Evolutionary conservation across 169 alveolate species (phyloP), one percentile per base, ranked within the genome.

Genomic region (Plasmodium coatneyi): DNA sequence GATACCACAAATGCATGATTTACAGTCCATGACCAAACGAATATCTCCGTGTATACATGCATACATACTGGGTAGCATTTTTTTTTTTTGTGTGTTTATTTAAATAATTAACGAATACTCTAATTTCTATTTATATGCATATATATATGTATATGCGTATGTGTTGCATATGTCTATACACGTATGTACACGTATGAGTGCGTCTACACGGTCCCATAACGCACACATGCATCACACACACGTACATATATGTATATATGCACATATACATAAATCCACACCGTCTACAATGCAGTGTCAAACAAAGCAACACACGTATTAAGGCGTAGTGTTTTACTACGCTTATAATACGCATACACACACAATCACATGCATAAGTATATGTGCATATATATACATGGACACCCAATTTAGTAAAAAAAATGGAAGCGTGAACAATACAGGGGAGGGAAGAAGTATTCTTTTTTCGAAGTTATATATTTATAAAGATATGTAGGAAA

Each of bases 91-190:
- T 83, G 83, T 83, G 92, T 71, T 39, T 54, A 83, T 83, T 83
- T 83, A 83, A 83, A 83, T 83, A 83, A 83, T 83, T 83, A 83
- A 83, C 39, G 83, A 83, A 83, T 39, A 25, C 41, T 84, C 66
- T 28, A 22, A 66, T 66, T 66, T 22, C 36, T 66, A 25, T 66
- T 66, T 66, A 25, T 66, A 25, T 66, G 60, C 19, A 16, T 14
- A 82, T 71, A 12, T 39, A 30, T 71, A 49, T 83, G 46, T 83
- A 83, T 71, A 39, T 43, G 32, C 32, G 34, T 83, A 41, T 83
- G 9, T 16, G 22, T 49, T 49, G 25, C 19, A 49, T 49, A 49
- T 83, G 32, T 70, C 34, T 22, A 71, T 83, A 82, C 41, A 30
- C 19, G 16, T 70, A 12, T 82, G 14, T 83, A 39, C 46, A 70